Evolutionary conservation across 306 rosid genomes (phyloP).

Genomic region (Malus sieversii): DNA sequence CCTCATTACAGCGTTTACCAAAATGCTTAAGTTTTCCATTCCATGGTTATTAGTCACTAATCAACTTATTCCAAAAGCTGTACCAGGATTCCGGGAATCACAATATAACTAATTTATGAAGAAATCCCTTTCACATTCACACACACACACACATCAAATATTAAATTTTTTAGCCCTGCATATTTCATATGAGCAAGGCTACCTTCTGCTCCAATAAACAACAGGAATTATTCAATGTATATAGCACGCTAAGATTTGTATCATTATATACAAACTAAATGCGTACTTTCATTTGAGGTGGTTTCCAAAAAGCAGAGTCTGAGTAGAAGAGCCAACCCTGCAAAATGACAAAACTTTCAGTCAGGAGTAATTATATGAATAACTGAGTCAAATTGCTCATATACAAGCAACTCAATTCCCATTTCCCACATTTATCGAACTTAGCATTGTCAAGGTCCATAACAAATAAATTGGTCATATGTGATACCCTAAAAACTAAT

Average conservation of each 20-base stretch:
- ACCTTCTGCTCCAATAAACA: no score
- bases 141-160: no score
- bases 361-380: background rate
- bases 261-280: background rate
- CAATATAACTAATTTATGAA: no score
- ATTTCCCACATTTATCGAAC: background rate
- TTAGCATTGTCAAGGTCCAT: background rate
- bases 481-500: background rate
- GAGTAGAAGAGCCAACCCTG: conserved; percentile 99
- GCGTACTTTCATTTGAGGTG: conserved; percentile 84
- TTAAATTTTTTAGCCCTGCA: no score
- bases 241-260: background rate
- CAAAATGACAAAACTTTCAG: conserved; percentile 19
- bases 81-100: no score
- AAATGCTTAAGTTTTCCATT: no score
- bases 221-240: background rate
- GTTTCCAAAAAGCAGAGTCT: conserved; percentile 82
- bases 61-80: no score
- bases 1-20: no score
- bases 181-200: no score
- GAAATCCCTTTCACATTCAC: no score
- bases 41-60: no score
- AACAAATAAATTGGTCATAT: background rate
- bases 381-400: background rate
- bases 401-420: background rate